Evolutionary conservation across 805 yeast species (phyloP).

Genomic region (Wickerhamiella sorbophila): DNA sequence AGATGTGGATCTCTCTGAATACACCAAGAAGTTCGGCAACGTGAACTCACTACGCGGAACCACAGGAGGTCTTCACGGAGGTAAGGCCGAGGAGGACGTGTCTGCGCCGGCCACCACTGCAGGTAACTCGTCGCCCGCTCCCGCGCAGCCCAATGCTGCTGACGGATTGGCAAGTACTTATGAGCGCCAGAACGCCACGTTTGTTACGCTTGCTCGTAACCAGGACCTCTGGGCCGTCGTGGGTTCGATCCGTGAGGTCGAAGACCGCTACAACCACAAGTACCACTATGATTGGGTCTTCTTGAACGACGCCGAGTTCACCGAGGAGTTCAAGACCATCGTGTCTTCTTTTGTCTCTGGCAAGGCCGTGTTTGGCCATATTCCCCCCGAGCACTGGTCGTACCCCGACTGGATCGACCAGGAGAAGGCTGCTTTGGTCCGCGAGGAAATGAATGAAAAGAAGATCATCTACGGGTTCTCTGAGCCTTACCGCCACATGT

Average conservation of each 20-base stretch:
- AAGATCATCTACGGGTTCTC: constrained; percentile 61
- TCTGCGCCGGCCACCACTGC: neutral
- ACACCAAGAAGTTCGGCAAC: constrained; percentile 7
- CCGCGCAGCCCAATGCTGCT: constrained; percentile 1
- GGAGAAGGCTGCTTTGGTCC: constrained; percentile 47
- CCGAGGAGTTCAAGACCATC: constrained; percentile 48
- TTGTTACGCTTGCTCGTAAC: constrained; percentile 53
- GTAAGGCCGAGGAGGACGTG: neutral
- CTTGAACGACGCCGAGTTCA: constrained; percentile 65
- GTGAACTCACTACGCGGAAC: constrained; percentile 9
- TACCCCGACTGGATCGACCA: constrained; percentile 70
- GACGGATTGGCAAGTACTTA: neutral
- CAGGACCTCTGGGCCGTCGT: constrained; percentile 44
- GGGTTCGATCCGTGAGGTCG: constrained; percentile 52
- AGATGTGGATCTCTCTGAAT: constrained; percentile 16
- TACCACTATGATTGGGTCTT: constrained; percentile 88
- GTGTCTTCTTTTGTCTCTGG: constrained; percentile 49
- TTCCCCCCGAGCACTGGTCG: constrained; percentile 75
- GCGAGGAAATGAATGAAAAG: constrained; percentile 40
- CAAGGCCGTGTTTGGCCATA: constrained; percentile 50
- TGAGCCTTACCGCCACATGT: constrained; percentile 76
- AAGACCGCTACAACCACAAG: constrained; percentile 63
- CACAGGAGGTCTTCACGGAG: constrained; percentile 10
- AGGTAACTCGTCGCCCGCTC: neutral
- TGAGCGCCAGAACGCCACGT: constrained; percentile 29